A percentile compares a stretch with the other conserved stretches of the same genome.
Evolutionary conservation across 345 rosid species (phyloP).

Genomic region (Ceriops zippeliana): DNA sequence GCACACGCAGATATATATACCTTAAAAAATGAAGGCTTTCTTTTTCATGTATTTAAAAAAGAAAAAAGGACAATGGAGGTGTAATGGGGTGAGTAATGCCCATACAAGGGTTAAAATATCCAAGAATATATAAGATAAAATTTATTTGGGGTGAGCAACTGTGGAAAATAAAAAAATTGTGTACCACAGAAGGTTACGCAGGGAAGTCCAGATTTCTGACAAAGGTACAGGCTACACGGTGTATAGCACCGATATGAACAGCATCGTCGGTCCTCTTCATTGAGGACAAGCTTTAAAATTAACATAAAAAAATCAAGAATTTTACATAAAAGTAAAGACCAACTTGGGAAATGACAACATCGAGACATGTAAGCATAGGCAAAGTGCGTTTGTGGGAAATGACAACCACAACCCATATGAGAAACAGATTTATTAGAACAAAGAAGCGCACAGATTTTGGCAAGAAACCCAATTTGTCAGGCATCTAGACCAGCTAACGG

Average conservation of each 20-base stretch:
- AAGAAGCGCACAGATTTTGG: conserved; percentile 13
- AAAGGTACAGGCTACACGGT: conserved; percentile 38
- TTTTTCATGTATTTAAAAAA: no score
- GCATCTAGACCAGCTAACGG: conserved; percentile 6
- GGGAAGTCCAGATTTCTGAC: conserved; percentile 23
- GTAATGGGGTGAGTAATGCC: background rate
- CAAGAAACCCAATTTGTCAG: conserved; percentile 26
- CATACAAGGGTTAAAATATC: background rate
- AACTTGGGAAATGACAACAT: conserved; percentile 22
- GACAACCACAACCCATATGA: conserved; percentile 3
- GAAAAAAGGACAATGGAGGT: background rate
- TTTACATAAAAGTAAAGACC: conserved; percentile 15
- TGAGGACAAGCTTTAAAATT: conserved; percentile 1
- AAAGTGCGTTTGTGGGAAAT: background rate
- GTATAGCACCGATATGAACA: conserved; percentile 41
- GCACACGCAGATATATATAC: no score
- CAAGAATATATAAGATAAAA: background rate
- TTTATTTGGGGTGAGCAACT: background rate
- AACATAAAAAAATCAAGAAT: conserved; percentile 5
- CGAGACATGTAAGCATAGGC: conserved; percentile 17
- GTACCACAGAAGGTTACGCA: background rate
- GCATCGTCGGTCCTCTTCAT: conserved; percentile 48
- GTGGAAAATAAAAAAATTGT: background rate
- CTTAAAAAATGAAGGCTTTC: no score
- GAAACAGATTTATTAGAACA: conserved; percentile 12